phyloP scores from a whole-genome alignment of 371 early-diverging fungal species.

The Mortierella sp. region DNA sequence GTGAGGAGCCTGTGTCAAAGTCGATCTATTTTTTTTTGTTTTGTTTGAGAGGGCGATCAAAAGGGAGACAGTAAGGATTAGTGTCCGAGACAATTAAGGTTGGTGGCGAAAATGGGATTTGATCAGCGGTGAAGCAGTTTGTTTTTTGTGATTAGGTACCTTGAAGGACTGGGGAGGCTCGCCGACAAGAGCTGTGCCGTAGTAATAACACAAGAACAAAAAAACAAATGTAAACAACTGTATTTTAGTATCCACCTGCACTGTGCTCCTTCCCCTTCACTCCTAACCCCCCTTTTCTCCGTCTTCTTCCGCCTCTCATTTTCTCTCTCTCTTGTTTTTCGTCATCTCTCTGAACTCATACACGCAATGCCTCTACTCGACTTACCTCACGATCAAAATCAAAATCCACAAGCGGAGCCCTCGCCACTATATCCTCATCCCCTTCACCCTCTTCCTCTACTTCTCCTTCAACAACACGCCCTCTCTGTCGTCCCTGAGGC shows the following conservation, averaged over 20 bases:
- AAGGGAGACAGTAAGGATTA: not conserved
- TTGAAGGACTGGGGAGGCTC: constrained; percentile 70
- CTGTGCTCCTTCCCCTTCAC: too few relatives aligned
- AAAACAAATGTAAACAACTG: not conserved
- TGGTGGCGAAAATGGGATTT: not conserved
- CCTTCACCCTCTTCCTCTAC: not conserved
- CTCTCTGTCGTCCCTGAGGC: constrained; percentile 11
- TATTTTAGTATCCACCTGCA: too few relatives aligned
- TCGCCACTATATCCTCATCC: not conserved
- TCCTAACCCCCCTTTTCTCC: too few relatives aligned
- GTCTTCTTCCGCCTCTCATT: too few relatives aligned
- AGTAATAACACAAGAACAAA: constrained; percentile 18
- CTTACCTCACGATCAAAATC: constrained; percentile 32
- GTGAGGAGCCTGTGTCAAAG: constrained; percentile 75
- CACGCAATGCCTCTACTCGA: too few relatives aligned
- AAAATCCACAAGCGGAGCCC: constrained; percentile 12
- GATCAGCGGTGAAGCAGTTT: not conserved
- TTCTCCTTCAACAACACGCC: not conserved
- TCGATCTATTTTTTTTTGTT: constrained; percentile 48
- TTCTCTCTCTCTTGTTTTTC: not conserved
- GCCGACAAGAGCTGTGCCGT: constrained; percentile 63
- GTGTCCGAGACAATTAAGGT: not conserved
- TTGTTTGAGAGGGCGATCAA: not conserved
- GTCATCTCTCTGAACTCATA: not conserved
- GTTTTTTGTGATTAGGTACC: not conserved